Percentiles rank a stretch among this genome's conserved stretches.
Evolutionary conservation across 345 rosid genomes (phyloP).

Genomic region (Eutrema yunnanense): DNA sequence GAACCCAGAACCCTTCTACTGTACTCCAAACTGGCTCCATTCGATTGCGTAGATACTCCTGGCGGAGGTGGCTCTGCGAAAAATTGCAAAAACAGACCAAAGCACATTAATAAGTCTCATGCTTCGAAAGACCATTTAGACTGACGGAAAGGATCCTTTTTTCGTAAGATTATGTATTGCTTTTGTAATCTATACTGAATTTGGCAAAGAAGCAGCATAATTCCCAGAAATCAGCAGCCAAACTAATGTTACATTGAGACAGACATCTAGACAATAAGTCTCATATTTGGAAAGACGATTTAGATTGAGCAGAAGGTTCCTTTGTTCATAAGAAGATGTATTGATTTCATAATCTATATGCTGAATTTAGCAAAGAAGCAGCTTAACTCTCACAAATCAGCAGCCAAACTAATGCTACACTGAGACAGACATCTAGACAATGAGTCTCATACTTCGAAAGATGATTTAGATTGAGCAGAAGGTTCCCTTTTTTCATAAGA

Average conservation of each 20-base stretch:
- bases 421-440: no score
- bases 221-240: neutral
- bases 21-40: conserved; percentile 53
- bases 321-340: no score
- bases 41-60: conserved; percentile 42
- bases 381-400: no score
- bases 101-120: neutral
- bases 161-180: conserved; percentile 4
- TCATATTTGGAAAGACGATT: no score
- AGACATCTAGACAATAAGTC: neutral
- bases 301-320: no score
- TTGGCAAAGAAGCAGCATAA: neutral
- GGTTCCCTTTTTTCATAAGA: no score
- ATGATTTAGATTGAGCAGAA: no score
- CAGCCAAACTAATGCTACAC: neutral
- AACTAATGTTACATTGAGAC: neutral
- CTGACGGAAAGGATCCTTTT: neutral
- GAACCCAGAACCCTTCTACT: conserved; percentile 64
- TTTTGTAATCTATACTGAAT: neutral
- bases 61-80: conserved; percentile 47
- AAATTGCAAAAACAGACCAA: neutral
- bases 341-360: no score
- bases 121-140: neutral
- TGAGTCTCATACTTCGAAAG: no score
- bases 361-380: no score